Percentiles rank a stretch among this genome's conserved stretches.
Conservation (phyloP, 768 basidiomycete species). For the Ephemerocybe angulata region DNA sequence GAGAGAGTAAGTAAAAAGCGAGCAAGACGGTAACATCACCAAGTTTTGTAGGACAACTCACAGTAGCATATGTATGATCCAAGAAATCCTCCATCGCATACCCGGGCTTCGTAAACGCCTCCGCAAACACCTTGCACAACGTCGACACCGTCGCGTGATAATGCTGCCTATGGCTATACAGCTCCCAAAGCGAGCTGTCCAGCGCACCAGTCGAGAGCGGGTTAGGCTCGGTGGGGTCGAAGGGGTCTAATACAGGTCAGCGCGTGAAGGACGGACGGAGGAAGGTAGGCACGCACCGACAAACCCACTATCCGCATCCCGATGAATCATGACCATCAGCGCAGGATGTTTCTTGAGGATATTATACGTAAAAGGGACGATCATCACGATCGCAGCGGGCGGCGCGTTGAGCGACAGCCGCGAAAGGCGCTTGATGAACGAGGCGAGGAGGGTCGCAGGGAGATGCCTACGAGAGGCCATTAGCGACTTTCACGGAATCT, state of each 20-base stretch:
- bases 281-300: conserved; percentile 33
- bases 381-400: conserved; percentile 85
- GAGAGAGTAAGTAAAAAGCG: not conserved
- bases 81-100: conserved; percentile 95
- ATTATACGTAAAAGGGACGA: conserved; percentile 93
- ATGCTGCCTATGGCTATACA: conserved; percentile 72
- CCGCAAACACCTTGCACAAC: conserved; percentile 77
- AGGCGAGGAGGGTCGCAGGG: conserved; percentile 86
- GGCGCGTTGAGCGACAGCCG: conserved; percentile 81
- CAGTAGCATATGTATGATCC: conserved; percentile 88
- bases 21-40: not conserved
- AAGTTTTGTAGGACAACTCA: conserved; percentile 31
- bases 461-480: conserved; percentile 52
- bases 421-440: conserved; percentile 89
- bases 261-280: not conserved
- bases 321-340: conserved; percentile 92
- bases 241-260: conserved; percentile 49
- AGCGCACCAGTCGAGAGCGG: conserved; percentile 78
- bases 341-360: conserved; percentile 88
- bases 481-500: not conserved
- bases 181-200: conserved; percentile 90
- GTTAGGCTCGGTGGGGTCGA: conserved; percentile 59
- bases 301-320: conserved; percentile 32
- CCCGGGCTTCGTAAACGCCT: conserved; percentile 90
- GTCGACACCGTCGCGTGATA: conserved; percentile 89